Conservation (phyloP, 1,284 basidiomycete species). For the Inonotus obliquus region DNA sequence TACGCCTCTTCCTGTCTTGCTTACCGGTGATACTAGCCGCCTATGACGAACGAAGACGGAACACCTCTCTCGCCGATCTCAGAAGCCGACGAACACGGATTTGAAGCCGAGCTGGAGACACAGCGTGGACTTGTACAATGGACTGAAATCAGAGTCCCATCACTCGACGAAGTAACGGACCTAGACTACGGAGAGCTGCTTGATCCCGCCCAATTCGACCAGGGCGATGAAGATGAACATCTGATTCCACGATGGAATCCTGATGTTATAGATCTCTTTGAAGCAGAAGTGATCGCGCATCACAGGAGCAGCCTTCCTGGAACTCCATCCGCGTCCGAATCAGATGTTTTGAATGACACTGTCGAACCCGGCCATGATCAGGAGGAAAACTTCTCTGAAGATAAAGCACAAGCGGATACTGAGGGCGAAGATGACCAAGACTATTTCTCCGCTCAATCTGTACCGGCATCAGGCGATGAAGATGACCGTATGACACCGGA, state of each 20-base stretch:
- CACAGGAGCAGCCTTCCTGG: not conserved
- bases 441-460: constrained; percentile 1
- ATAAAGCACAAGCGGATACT: not conserved
- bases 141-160: not conserved
- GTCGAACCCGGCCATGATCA: not conserved
- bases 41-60: not conserved
- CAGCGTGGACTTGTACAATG: not conserved
- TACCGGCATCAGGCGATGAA: not conserved
- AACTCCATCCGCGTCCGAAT: not conserved
- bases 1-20: not conserved
- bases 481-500: not conserved
- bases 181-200: not conserved
- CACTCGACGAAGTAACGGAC: not conserved
- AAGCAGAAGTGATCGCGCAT: not conserved
- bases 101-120: not conserved
- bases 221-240: not conserved
- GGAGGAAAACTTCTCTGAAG: not conserved
- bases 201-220: not conserved
- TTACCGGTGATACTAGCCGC: not conserved
- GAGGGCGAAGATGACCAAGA: constrained; percentile 3
- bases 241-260: not conserved
- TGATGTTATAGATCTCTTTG: not conserved
- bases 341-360: not conserved
- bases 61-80: constrained; percentile 6
- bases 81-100: not conserved